Evolutionary conservation across 2,329 filamentous ascomycete genomes (phyloP).

Genomic region (Sclerotinia nivalis): DNA sequence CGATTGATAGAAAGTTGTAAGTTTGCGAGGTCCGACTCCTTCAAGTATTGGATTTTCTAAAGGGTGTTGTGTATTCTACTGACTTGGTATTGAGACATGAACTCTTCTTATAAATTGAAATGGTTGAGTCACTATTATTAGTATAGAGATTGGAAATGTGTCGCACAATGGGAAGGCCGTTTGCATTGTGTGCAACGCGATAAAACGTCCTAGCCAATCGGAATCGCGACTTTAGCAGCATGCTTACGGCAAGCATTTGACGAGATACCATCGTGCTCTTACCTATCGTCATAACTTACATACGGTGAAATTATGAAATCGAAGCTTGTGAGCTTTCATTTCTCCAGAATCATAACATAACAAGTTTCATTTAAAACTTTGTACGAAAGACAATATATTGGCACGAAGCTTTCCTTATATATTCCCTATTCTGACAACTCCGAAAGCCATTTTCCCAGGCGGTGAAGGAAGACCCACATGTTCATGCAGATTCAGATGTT

Average conservation of each 20-base stretch:
- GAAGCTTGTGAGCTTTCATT: neutral
- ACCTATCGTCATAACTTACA: neutral
- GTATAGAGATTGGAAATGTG: neutral
- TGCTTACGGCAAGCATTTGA: slow-evolving; percentile 13
- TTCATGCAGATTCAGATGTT: slow-evolving; percentile 1
- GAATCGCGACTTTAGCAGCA: slow-evolving; percentile 1
- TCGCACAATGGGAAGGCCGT: slow-evolving; percentile 1
- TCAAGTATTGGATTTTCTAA: neutral
- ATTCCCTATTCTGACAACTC: neutral
- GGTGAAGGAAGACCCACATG: slow-evolving; percentile 15
- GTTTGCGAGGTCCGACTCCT: neutral
- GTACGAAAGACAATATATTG: neutral
- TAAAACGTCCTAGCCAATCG: neutral
- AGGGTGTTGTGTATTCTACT: neutral
- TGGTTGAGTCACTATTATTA: slow-evolving; percentile 3
- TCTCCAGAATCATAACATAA: neutral
- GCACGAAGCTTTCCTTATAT: slow-evolving; percentile 4
- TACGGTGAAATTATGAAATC: neutral
- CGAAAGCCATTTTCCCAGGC: neutral
- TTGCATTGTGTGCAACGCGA: slow-evolving; percentile 12
- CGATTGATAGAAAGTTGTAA: neutral
- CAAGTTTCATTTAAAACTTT: neutral
- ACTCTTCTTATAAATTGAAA: neutral
- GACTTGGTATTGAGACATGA: neutral
- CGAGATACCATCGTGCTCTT: neutral